Percentiles rank a stretch among this genome's conserved stretches.
Conservation (phyloP, 306 rosid genomes). For the Malus asiatica region DNA sequence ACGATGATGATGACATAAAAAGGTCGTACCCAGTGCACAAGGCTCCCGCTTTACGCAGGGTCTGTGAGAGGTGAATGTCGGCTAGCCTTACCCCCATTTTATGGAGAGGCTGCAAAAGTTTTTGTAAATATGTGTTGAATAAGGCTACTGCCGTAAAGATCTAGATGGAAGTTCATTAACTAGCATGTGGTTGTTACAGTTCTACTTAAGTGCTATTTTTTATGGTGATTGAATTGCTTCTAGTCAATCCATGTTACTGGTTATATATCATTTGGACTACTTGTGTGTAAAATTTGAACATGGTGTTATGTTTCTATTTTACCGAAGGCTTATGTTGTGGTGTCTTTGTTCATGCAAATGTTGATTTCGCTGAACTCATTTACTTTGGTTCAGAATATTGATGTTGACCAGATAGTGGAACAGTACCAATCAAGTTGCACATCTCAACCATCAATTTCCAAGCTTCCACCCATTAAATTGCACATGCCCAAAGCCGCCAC, state of each 20-base stretch:
- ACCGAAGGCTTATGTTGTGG: conserved; percentile 2
- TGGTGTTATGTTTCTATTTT: not conserved
- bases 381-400: conserved; percentile 57
- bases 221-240: not conserved
- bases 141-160: not conserved
- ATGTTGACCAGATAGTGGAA: conserved; percentile 90
- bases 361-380: conserved; percentile 19
- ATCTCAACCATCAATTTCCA: conserved; percentile 61
- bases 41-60: too few relatives aligned
- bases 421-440: conserved; percentile 81
- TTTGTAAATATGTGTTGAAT: not conserved
- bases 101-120: too few relatives aligned
- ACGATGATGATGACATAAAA: conserved; percentile 51
- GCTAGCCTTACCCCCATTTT: too few relatives aligned
- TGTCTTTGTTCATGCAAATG: not conserved
- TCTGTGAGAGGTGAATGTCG: too few relatives aligned
- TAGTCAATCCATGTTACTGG: not conserved
- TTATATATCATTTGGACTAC: not conserved
- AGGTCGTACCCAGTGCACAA: too few relatives aligned
- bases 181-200: not conserved
- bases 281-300: not conserved
- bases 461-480: conserved; percentile 42
- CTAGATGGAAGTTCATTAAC: not conserved
- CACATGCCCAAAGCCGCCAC: too few relatives aligned
- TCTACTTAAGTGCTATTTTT: not conserved